Base-by-base conservation (phyloP, 257 asterid species). In the Solanum paucissectum region DNA sequence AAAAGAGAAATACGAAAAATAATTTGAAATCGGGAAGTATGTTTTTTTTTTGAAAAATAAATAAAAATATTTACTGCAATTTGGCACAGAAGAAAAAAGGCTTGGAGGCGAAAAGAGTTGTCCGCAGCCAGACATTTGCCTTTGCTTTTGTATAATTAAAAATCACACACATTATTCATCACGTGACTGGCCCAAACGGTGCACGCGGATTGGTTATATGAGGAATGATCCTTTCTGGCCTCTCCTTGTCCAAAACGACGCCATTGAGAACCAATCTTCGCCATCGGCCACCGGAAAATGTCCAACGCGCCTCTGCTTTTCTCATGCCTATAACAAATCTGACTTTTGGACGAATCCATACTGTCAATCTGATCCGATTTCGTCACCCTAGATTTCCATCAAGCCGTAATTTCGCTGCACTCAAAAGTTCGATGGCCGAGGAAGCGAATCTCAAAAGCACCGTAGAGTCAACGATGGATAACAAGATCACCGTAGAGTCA, bases 401-500 rank as follows among this genome's bases (percentile, higher is more conserved):
- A n/a, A 37, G 25, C 88, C 44, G 84, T 87, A 81, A 21, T 73
- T 3, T 74, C 75, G 36, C 89, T 73, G 72, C 90, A 40, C 42
- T 10, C 62, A 83, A 84, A 34, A 86, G 34, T 83, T 83, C 82
- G 32, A 93, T 93, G 95, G 93, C 95, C 20, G 92, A 91, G 11
- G 89, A 89, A 82, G 68, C 88, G 34, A 91, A 87, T 46, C 90
- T 46, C 32, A 87, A n/a, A 12, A 86, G 49, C 34, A 42, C 88
- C 49, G 44, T 76, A 9, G 77, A 88, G 83, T 58, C 89, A 10
- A 32, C 83, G 88, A 21, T 86, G 60, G 89, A 81, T 42, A 90
- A 86, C 75, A 88, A 33, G 42, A 87, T 58, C 29, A 44, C 89
- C 46, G 46, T 46, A 11, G 74, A 87, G 52, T 72, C 88, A 16